Conservation (phyloP, 139 green algal genomes). For the Volvox africanus region DNA sequence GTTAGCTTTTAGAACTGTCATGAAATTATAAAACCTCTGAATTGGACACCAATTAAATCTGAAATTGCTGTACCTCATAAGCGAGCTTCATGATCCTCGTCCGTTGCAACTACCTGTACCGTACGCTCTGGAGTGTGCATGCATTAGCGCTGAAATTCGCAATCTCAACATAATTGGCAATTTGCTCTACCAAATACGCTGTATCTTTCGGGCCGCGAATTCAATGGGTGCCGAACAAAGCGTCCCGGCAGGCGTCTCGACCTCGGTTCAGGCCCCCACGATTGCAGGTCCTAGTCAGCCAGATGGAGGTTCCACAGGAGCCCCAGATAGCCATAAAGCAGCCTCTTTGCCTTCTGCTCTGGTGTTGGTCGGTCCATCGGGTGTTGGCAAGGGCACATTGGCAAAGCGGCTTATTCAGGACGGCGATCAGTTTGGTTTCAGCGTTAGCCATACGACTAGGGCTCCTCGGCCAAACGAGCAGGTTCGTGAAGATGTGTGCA, state of each 20-base stretch:
- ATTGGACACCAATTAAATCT: no score
- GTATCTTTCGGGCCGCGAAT: not conserved
- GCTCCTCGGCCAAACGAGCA: constrained; percentile 62
- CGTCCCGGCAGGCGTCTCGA: constrained; percentile 18
- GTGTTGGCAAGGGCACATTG: constrained; percentile 91
- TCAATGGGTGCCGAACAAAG: constrained; percentile 39
- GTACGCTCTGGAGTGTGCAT: no score
- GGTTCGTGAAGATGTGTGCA: constrained; percentile 1
- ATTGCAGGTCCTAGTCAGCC: not conserved
- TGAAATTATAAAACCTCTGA: no score
- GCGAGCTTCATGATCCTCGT: no score
- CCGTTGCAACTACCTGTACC: no score
- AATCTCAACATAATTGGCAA: no score
- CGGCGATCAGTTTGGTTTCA: constrained; percentile 80
- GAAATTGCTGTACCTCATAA: no score
- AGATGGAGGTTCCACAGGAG: not conserved
- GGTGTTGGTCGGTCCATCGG: constrained; percentile 88
- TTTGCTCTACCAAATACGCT: no score
- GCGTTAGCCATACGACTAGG: constrained; percentile 86
- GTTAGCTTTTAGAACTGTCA: no score
- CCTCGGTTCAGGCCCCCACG: not conserved
- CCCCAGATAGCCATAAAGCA: not conserved
- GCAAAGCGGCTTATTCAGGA: constrained; percentile 77
- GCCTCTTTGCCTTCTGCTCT: constrained; percentile 53
- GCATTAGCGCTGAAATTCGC: no score